phyloP scores from a whole-genome alignment of 306 rosid species.

The Acmispon strigosus region DNA sequence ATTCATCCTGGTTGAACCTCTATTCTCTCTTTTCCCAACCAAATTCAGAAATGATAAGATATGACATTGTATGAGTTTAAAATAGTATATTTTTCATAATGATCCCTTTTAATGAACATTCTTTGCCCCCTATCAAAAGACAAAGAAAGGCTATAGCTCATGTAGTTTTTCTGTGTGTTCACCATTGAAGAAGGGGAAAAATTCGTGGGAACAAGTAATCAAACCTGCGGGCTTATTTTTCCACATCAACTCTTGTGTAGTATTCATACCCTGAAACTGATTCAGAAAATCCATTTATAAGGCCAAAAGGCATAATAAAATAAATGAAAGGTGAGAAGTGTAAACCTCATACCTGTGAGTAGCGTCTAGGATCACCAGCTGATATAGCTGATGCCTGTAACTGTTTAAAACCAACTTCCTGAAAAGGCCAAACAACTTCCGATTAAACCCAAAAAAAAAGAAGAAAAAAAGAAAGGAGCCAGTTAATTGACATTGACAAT shows the following conservation, averaged over 20 bases:
- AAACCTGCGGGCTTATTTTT: slow-evolving; percentile 78
- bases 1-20: too few relatives aligned
- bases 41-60: neutral
- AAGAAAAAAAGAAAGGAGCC: neutral
- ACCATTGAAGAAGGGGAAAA: neutral
- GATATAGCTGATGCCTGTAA: slow-evolving; percentile 31
- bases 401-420: slow-evolving; percentile 57
- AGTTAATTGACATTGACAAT: neutral
- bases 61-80: neutral
- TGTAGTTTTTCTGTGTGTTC: neutral
- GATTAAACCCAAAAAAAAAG: neutral
- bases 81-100: neutral
- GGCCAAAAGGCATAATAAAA: neutral
- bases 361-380: slow-evolving; percentile 44
- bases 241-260: slow-evolving; percentile 79
- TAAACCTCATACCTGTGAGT: slow-evolving; percentile 39
- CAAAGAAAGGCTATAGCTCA: neutral
- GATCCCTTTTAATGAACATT: neutral
- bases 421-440: slow-evolving; percentile 13
- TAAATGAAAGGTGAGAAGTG: neutral
- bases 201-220: slow-evolving; percentile 5
- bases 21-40: neutral
- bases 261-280: slow-evolving; percentile 53
- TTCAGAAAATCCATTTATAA: slow-evolving; percentile 10
- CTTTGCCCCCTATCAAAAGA: neutral